phyloP scores from a whole-genome alignment of 192 early-diverging fungal species.

The Phycomyces blakesleeanus region DNA sequence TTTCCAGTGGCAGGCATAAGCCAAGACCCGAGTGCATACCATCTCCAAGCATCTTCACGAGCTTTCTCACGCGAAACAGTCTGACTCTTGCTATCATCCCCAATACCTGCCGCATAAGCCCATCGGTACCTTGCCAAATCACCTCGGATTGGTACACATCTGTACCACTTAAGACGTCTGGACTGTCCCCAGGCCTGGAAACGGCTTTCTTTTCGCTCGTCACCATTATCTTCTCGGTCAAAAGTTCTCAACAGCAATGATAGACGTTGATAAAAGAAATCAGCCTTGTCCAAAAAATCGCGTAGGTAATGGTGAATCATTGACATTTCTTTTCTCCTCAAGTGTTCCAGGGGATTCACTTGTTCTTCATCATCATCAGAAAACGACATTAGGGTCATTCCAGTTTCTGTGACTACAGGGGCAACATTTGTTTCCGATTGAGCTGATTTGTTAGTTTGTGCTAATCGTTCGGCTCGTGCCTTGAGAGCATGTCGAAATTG shows the following conservation, averaged over 20 bases:
- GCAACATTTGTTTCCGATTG: neutral
- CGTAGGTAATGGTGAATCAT: conserved; percentile 35
- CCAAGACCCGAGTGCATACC: conserved; percentile 30
- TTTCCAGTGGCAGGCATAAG: conserved; percentile 35
- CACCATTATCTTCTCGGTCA: conserved; percentile 13
- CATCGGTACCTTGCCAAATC: conserved; percentile 54
- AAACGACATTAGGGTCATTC: conserved; percentile 15
- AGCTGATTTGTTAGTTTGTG: neutral
- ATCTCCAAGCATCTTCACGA: conserved; percentile 30
- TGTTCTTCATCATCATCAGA: conserved; percentile 4
- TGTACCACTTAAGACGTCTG: conserved; percentile 43
- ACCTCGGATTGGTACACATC: conserved; percentile 42
- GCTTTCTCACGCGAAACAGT: conserved; percentile 12
- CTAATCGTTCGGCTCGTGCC: conserved; percentile 1
- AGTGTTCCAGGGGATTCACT: neutral
- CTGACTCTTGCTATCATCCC: conserved; percentile 15
- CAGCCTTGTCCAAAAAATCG: conserved; percentile 41
- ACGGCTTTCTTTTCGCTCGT: neutral
- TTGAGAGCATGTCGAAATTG: conserved; percentile 46
- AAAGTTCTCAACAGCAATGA: conserved; percentile 31
- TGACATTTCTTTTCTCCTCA: conserved; percentile 6
- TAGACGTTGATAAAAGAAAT: conserved; percentile 42
- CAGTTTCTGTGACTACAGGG: conserved; percentile 7
- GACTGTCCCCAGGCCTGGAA: conserved; percentile 2
- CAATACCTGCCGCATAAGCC: conserved; percentile 34